phyloP scores from a whole-genome alignment of 179 eudicot species.

The Dionaea muscipula region DNA sequence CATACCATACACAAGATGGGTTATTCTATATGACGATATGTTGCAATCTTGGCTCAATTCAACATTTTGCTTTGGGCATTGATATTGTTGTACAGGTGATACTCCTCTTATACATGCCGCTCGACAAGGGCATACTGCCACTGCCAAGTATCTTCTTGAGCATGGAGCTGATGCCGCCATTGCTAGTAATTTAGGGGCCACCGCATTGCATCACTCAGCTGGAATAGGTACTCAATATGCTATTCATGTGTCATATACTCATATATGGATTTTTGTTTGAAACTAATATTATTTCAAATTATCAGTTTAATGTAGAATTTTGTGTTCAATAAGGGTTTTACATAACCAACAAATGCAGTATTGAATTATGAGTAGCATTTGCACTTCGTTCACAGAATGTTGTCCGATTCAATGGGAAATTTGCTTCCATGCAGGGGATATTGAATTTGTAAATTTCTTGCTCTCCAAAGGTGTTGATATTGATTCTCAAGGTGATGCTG shows the following conservation, averaged over 20 bases:
- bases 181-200: conserved; percentile 79
- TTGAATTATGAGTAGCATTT: too few species aligned
- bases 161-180: conserved; percentile 66
- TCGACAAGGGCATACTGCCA: conserved; percentile 65
- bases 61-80: background rate
- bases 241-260: too few species aligned
- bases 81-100: conserved; percentile 44
- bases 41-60: background rate
- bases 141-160: conserved; percentile 68
- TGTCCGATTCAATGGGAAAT: background rate
- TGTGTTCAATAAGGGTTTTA: too few species aligned
- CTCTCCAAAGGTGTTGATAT: conserved; percentile 51
- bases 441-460: conserved; percentile 56
- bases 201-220: conserved; percentile 85
- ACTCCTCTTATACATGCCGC: conserved; percentile 91
- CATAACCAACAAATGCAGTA: too few species aligned
- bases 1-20: background rate
- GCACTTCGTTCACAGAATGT: too few species aligned
- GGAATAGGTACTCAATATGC: conserved; percentile 45
- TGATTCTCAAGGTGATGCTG: conserved; percentile 92
- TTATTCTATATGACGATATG: background rate
- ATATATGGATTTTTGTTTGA: background rate
- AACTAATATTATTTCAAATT: background rate
- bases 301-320: too few species aligned
- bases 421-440: conserved; percentile 47